Conservation (phyloP, 805 yeast species). For the Candida pseudofarinosa region DNA sequence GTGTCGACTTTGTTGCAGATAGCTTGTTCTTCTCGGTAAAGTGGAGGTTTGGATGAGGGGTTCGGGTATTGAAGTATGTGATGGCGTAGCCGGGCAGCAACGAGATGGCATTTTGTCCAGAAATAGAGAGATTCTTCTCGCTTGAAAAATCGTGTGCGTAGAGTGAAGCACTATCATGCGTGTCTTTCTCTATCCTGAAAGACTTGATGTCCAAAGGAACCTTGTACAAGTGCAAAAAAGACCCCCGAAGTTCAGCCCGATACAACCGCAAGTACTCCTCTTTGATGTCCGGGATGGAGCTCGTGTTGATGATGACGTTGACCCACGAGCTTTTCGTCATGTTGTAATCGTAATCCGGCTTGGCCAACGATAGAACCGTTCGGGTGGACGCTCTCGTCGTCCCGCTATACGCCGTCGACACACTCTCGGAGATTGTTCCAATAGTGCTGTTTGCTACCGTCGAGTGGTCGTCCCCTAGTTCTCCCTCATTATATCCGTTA, state of each 20-base stretch:
- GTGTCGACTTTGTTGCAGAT: slow-evolving; percentile 47
- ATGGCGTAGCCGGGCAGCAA: slow-evolving; percentile 9
- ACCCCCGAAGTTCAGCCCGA: slow-evolving; percentile 69
- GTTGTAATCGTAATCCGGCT: slow-evolving; percentile 30
- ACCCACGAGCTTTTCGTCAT: slow-evolving; percentile 33
- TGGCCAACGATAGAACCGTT: slow-evolving; percentile 11
- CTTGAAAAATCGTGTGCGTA: slow-evolving; percentile 11
- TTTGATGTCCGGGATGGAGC: slow-evolving; percentile 27
- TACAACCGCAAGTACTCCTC: slow-evolving; percentile 43
- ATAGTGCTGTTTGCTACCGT: slow-evolving; percentile 8
- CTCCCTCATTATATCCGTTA: slow-evolving; percentile 1
- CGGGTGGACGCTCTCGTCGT: slow-evolving; percentile 1
- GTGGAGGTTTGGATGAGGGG: slow-evolving; percentile 35
- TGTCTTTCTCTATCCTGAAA: slow-evolving; percentile 19
- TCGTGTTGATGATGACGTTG: slow-evolving; percentile 32
- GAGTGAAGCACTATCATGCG: slow-evolving; percentile 6
- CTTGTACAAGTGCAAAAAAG: slow-evolving; percentile 58
- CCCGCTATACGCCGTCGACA: slow-evolving; percentile 1
- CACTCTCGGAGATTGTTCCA: slow-evolving; percentile 6
- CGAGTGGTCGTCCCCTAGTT: slow-evolving; percentile 6
- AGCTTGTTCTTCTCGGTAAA: slow-evolving; percentile 38
- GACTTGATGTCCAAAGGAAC: slow-evolving; percentile 41
- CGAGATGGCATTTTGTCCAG: not conserved
- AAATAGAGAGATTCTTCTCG: slow-evolving; percentile 8
- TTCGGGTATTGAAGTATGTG: slow-evolving; percentile 19